These are phyloP conservation scores for Colletotrichum cuscutae DNA, from an alignment of 2,329 filamentous ascomycete species.

Conservation along the genomic window DNA sequence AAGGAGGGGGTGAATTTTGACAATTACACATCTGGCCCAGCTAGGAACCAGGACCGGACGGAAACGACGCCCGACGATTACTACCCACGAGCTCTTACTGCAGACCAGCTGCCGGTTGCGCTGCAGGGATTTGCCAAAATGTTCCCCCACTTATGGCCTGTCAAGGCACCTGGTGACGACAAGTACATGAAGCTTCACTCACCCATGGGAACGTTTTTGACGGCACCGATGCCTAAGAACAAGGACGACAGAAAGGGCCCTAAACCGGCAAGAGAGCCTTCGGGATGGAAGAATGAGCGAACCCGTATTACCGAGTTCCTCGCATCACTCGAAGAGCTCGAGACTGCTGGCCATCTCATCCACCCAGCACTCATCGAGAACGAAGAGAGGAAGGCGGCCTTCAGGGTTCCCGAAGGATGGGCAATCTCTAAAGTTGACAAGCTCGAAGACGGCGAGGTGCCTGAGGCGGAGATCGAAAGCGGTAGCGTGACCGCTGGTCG, in stretches of 20 bases:
- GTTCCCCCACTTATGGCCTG: constrained; percentile 89
- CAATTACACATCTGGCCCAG: constrained; percentile 49
- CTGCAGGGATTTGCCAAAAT: constrained; percentile 80
- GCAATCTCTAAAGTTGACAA: constrained; percentile 78
- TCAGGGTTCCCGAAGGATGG: constrained; percentile 77
- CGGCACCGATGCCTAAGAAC: constrained; percentile 74
- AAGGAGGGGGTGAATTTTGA: constrained; percentile 65
- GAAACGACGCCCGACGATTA: constrained; percentile 67
- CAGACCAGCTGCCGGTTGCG: constrained; percentile 61
- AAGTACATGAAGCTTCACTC: constrained; percentile 85
- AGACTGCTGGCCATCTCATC: constrained; percentile 84
- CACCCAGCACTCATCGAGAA: constrained; percentile 81
- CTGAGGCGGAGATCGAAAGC: constrained; percentile 77
- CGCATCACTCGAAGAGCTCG: constrained; percentile 76
- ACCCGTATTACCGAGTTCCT: constrained; percentile 87
- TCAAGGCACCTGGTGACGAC: constrained; percentile 87
- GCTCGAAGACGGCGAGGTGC: constrained; percentile 74
- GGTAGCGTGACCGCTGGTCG: constrained; percentile 88
- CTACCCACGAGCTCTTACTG: constrained; percentile 64
- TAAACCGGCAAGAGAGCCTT: constrained; percentile 70
- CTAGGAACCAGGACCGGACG: constrained; percentile 39
- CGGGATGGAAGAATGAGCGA: constrained; percentile 77
- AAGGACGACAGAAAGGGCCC: constrained; percentile 67
- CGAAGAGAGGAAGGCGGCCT: constrained; percentile 63
- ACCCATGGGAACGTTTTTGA: constrained; percentile 85